Base-by-base conservation (phyloP, 495 filamentous ascomycete species). In the Platismatia glauca region DNA sequence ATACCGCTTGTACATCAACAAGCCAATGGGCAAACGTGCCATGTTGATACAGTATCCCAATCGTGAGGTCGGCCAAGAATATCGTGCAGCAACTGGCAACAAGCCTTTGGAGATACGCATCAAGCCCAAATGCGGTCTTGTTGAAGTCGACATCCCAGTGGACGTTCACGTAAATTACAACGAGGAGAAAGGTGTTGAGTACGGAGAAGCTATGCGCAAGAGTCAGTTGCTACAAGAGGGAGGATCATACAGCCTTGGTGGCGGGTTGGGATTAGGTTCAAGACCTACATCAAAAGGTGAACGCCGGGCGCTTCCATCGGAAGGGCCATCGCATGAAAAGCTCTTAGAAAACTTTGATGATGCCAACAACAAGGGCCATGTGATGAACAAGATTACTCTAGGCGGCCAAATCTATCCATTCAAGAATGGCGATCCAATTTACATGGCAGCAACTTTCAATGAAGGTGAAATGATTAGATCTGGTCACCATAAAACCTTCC, bases 121-220 rank as follows among this genome's bases (percentile, higher is more conserved):
- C 66, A 93, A 93, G 71, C 80, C 82, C 0, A 72, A 79, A 37
- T 78, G 84, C 2, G 88, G 87, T 1, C 77, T 89, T 58, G 75
- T 91, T n/a, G 89, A 93, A 69, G 70, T 91, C 8, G 89, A 93
- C 58, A 78, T 90, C 12, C 84, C 87, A 2, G 76, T 91, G 56
- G 80, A 84, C 71, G 81, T 82, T 24, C 73, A 76, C 20, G 7
- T 15, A 33, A 83, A 84, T 64, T 93, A 87, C 71, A 84, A 91
- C 71, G 75, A 80, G 58, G 78, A 73, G 58, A 86, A 86, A 68
- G 89, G 83, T 12, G 62, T 85, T 24, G 74, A 76, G 59, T 93
- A 85, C 74, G 89, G 86, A 3, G 81, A 88, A 57, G 83, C 85
- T 20, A 62, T 91, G 71, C 76, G 78, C 48, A 83, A 84, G 65